phyloP scores from a whole-genome alignment of 768 basidiomycete genomes.

The Amanita molliuscula region DNA sequence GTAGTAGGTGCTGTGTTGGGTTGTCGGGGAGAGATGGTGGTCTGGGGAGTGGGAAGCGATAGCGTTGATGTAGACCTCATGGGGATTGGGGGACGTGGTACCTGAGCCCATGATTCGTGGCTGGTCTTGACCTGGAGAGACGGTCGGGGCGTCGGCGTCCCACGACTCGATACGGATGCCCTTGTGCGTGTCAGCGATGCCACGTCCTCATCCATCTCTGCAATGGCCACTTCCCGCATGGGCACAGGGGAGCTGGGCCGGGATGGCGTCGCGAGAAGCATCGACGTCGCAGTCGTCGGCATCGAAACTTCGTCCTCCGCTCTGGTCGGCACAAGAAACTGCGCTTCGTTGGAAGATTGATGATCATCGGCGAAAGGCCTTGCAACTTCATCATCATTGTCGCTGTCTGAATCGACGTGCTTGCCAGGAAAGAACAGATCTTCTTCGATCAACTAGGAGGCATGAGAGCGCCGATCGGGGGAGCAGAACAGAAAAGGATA shows the following conservation, averaged over 20 bases:
- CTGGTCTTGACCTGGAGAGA: conserved; percentile 11
- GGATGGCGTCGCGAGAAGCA: conserved; percentile 14
- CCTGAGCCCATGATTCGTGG: neutral
- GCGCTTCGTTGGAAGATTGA: neutral
- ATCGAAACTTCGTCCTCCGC: conserved; percentile 6
- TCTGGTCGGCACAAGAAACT: neutral
- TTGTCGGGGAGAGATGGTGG: neutral
- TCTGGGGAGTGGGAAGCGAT: conserved; percentile 2
- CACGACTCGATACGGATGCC: neutral
- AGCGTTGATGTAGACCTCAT: conserved; percentile 3
- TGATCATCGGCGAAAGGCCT: conserved; percentile 6
- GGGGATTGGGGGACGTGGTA: neutral
- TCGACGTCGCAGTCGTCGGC: conserved; percentile 8
- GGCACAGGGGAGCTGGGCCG: conserved; percentile 15
- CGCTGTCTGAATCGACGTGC: conserved; percentile 23
- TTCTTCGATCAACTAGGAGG: conserved; percentile 54
- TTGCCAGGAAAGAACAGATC: conserved; percentile 65
- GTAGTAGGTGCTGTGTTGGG: neutral
- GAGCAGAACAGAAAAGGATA: conserved; percentile 11
- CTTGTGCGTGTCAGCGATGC: too few species aligned
- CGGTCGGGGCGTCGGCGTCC: conserved; percentile 1
- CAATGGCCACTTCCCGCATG: conserved; percentile 10
- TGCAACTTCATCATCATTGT: conserved; percentile 16
- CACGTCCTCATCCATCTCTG: conserved; percentile 13
- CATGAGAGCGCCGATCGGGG: neutral